Conservation (phyloP, 371 early-diverging fungal genomes). For the Lichtheimia ramosa region DNA sequence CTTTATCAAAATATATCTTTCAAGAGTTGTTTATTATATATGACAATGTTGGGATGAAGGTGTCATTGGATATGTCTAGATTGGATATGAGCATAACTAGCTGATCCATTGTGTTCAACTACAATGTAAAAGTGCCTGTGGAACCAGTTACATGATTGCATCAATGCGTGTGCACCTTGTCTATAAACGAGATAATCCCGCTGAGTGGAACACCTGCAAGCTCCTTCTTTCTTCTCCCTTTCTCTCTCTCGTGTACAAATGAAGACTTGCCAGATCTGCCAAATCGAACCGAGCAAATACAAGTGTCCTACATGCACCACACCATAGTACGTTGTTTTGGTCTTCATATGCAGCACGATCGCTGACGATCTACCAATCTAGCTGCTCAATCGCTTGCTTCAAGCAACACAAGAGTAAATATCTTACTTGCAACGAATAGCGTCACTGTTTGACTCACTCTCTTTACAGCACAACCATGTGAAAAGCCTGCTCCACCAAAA, state of each 20-base stretch:
- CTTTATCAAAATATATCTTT: background rate
- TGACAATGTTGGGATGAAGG: too few species aligned
- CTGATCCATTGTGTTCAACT: too few species aligned
- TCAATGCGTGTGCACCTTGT: too few species aligned
- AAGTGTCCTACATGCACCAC: conserved; percentile 40
- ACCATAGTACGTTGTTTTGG: conserved; percentile 30
- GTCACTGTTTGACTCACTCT: too few species aligned
- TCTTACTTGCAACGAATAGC: too few species aligned
- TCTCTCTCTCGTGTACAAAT: background rate
- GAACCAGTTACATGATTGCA: too few species aligned
- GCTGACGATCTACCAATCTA: conserved; percentile 3
- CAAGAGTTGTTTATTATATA: too few species aligned
- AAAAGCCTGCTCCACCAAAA: background rate
- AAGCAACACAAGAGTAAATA: conserved; percentile 42
- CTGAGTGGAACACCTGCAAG: background rate
- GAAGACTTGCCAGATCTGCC: conserved; percentile 21
- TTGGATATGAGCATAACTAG: too few species aligned
- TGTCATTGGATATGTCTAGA: too few species aligned
- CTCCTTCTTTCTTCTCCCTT: background rate
- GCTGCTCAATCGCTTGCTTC: conserved; percentile 42
- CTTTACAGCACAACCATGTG: conserved; percentile 8
- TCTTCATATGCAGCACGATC: background rate
- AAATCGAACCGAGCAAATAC: conserved; percentile 32
- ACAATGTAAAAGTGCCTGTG: too few species aligned
- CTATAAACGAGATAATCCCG: background rate